Conservation (phyloP, 2,329 filamentous ascomycete species). For the Talaromyces atroroseus region DNA sequence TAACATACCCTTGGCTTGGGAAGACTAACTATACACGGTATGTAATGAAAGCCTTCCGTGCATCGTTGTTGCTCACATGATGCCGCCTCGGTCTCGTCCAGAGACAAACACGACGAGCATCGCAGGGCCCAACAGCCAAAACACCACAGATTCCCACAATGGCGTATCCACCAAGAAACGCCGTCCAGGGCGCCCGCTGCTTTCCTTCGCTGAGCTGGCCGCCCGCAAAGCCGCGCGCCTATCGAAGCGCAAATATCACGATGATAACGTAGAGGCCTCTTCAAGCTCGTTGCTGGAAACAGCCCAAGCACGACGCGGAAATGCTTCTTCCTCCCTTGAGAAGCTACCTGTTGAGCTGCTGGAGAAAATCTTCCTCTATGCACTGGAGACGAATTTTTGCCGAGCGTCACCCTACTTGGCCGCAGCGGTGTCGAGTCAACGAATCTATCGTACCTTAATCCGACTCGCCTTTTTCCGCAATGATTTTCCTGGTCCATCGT, state of each 20-base stretch:
- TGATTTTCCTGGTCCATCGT: constrained; percentile 14
- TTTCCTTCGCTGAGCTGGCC: constrained; percentile 13
- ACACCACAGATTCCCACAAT: neutral
- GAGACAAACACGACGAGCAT: neutral
- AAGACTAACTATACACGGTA: too few species aligned
- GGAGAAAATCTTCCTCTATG: constrained; percentile 48
- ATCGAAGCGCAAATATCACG: neutral
- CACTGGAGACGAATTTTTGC: constrained; percentile 42
- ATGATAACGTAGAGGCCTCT: neutral
- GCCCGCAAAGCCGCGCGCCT: constrained; percentile 4
- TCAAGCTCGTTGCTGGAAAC: neutral
- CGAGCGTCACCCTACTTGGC: constrained; percentile 38
- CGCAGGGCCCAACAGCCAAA: neutral
- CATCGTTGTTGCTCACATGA: too few species aligned
- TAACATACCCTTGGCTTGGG: too few species aligned
- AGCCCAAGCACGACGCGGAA: neutral
- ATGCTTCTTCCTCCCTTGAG: constrained; percentile 36
- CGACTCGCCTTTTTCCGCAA: constrained; percentile 36
- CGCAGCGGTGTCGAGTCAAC: constrained; percentile 34
- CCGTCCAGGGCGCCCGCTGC: constrained; percentile 13
- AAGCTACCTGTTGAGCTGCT: constrained; percentile 46
- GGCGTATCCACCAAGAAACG: neutral
- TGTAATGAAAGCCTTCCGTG: too few species aligned
- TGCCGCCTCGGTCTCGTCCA: neutral
- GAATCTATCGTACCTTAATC: constrained; percentile 37